These are phyloP conservation scores for Beta macrorhiza DNA, from an alignment of 179 eudicot species.

Conservation along the genomic window DNA sequence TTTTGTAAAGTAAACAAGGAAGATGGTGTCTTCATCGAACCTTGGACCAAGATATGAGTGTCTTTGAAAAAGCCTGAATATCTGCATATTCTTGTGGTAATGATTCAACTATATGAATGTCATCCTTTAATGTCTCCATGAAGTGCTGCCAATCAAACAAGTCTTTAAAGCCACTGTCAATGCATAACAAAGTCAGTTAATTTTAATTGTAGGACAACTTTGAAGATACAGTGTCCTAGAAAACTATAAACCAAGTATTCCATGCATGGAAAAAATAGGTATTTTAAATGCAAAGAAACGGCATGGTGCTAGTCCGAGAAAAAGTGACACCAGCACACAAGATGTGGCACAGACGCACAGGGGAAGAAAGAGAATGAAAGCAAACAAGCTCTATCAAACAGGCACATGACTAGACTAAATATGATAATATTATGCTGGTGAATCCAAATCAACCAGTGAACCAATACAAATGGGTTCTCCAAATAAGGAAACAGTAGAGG, in stretches of 20 bases:
- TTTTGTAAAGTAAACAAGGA: neutral
- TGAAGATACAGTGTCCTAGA: neutral
- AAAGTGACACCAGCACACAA: neutral
- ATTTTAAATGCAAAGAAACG: neutral
- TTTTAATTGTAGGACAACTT: neutral
- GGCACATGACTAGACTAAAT: neutral
- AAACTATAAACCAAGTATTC: neutral
- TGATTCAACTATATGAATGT: slow-evolving; percentile 71
- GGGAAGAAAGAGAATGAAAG: neutral
- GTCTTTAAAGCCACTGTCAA: slow-evolving; percentile 94
- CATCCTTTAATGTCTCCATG: slow-evolving; percentile 74
- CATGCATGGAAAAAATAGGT: neutral
- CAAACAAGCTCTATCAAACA: neutral
- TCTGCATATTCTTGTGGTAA: slow-evolving; percentile 68
- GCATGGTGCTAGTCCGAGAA: neutral
- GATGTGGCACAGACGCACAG: neutral
- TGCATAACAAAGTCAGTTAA: slow-evolving; percentile 21
- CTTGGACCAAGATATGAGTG: slow-evolving; percentile 99
- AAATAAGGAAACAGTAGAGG: neutral
- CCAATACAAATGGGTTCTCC: too few relatives aligned
- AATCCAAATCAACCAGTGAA: neutral
- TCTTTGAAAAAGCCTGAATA: slow-evolving; percentile 69
- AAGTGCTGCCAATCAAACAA: slow-evolving; percentile 94
- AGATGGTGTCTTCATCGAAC: slow-evolving; percentile 32
- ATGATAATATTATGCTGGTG: neutral